Percentiles rank a stretch among this genome's conserved stretches.
Conservation (phyloP, 2,329 filamentous ascomycete species). For the Ophidiomyces ophidiicola region DNA sequence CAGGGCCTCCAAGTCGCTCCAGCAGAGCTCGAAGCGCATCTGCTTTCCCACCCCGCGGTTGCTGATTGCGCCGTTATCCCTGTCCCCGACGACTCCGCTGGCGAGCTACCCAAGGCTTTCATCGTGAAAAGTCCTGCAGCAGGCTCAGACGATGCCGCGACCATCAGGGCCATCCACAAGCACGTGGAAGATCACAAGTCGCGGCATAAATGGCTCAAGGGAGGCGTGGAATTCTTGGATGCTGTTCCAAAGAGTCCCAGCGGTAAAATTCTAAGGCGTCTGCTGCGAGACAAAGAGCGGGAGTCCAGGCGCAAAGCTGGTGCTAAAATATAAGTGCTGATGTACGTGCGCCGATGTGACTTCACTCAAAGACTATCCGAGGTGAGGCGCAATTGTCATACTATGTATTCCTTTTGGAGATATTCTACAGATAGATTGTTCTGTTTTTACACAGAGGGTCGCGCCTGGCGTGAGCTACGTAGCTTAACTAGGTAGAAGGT, state of each 20-base stretch:
- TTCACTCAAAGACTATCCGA: too few species aligned
- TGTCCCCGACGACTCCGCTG: constrained; percentile 50
- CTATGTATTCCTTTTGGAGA: too few species aligned
- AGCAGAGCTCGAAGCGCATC: constrained; percentile 68
- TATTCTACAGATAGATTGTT: too few species aligned
- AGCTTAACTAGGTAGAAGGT: too few species aligned
- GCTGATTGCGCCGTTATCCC: constrained; percentile 69
- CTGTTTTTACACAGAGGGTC: too few species aligned
- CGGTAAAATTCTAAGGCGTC: constrained; percentile 50
- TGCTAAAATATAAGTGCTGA: constrained; percentile 54
- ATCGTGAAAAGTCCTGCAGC: constrained; percentile 47
- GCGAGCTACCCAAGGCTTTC: constrained; percentile 53
- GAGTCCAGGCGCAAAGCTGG: constrained; percentile 52
- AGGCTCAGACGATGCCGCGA: constrained; percentile 40
- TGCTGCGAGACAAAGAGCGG: constrained; percentile 63
- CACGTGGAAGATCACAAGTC: constrained; percentile 51
- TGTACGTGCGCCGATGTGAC: too few species aligned
- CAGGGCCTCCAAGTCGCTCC: constrained; percentile 73
- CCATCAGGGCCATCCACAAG: constrained; percentile 43
- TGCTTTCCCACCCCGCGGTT: constrained; percentile 63
- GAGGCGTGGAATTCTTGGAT: constrained; percentile 47
- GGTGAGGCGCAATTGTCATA: too few species aligned
- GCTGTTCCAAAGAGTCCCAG: constrained; percentile 50
- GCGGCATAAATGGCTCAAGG: constrained; percentile 50
- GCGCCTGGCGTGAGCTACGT: too few species aligned